Evolutionary conservation across 345 rosid species (phyloP).

Genomic region (Brassica carinata): DNA sequence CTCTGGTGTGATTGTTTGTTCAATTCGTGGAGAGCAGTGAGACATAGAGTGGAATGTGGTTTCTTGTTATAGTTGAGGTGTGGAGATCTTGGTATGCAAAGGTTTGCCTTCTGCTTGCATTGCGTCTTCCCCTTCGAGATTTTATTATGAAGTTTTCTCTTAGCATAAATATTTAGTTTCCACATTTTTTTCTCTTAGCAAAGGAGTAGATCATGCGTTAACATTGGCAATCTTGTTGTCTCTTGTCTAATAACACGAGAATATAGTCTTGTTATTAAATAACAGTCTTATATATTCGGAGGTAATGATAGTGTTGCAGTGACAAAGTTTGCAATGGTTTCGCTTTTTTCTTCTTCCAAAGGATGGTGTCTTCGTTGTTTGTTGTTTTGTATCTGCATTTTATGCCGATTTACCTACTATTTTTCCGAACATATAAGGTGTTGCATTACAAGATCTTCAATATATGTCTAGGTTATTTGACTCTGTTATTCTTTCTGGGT

Average conservation of each 20-base stretch:
- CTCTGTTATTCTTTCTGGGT: neutral
- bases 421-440: neutral
- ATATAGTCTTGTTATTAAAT: neutral
- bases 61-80: neutral
- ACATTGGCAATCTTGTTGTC: too few relatives aligned
- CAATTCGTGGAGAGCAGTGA: neutral
- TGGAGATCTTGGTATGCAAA: neutral
- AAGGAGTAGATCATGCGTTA: neutral
- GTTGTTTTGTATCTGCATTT: neutral
- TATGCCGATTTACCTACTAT: too few relatives aligned
- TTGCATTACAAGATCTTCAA: neutral
- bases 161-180: neutral
- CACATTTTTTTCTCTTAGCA: neutral
- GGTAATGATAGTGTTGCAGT: neutral
- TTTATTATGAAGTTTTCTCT: neutral
- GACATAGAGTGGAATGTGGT: neutral
- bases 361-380: neutral
- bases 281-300: neutral
- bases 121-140: neutral
- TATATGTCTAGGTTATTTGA: neutral
- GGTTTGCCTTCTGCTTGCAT: neutral
- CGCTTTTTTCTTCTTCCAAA: neutral
- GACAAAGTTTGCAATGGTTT: neutral
- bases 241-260: neutral
- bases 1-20: neutral